Evolutionary conservation across 352 stramenopile genomes (phyloP).

Genomic region (Thraustochytrium striatum): DNA sequence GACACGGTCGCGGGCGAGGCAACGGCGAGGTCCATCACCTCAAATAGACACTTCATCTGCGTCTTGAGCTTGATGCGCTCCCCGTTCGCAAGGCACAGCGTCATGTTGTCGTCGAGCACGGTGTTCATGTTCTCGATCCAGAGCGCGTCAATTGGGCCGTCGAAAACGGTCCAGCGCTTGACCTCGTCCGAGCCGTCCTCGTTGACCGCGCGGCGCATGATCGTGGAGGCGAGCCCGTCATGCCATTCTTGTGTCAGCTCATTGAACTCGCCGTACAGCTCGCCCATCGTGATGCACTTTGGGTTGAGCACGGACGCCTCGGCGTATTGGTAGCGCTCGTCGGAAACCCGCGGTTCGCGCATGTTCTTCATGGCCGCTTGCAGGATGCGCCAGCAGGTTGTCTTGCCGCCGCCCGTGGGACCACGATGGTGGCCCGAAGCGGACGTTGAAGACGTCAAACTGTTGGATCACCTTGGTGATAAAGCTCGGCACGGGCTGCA

Average conservation of each 20-base stretch:
- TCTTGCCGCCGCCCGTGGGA: conserved; percentile 75
- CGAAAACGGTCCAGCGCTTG: conserved; percentile 83
- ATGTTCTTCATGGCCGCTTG: conserved; percentile 45
- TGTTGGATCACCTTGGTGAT: conserved; percentile 87
- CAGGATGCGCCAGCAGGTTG: conserved; percentile 54
- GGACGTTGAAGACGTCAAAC: conserved; percentile 88
- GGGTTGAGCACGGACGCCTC: conserved; percentile 62
- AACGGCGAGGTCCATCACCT: conserved; percentile 84
- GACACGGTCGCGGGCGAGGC: conserved; percentile 84
- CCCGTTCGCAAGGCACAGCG: conserved; percentile 83
- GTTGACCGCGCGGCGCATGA: conserved; percentile 60
- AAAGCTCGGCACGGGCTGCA: conserved; percentile 80
- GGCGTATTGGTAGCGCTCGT: conserved; percentile 50
- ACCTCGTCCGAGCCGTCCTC: conserved; percentile 5
- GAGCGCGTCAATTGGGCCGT: conserved; percentile 85
- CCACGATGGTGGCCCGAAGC: conserved; percentile 83
- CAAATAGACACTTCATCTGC: conserved; percentile 89
- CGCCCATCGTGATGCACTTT: conserved; percentile 74
- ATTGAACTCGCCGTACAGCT: conserved; percentile 72
- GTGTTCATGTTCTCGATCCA: conserved; percentile 96
- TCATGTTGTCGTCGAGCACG: conserved; percentile 90
- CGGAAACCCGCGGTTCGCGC: background rate
- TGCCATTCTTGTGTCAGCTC: conserved; percentile 67
- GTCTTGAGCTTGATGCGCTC: conserved; percentile 76
- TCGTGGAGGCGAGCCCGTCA: conserved; percentile 70